Percentiles rank a stretch among this genome's conserved stretches.
Conservation (phyloP, 78 protist genomes). For the Isochrysis galbana region DNA sequence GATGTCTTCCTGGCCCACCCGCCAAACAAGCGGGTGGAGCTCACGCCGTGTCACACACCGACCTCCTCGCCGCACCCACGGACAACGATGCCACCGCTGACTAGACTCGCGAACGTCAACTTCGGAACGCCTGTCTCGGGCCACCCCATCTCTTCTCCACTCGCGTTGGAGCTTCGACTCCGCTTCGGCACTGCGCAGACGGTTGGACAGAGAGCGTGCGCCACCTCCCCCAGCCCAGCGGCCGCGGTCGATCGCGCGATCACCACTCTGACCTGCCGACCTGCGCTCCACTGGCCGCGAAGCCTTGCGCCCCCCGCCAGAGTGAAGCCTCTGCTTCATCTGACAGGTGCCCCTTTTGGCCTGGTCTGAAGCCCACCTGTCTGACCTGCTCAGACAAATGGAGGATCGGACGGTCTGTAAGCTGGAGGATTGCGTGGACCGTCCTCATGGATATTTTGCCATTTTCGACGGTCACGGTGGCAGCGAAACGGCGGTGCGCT, state of each 20-base stretch:
- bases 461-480: not conserved
- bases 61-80: not conserved
- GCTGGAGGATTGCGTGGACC: not conserved
- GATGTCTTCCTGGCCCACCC: not conserved
- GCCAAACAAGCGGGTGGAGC: not conserved
- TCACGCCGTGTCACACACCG: not conserved
- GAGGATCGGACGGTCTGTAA: not conserved
- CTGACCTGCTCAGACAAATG: not conserved
- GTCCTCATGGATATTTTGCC: not conserved
- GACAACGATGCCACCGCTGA: not conserved
- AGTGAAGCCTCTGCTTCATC: too few species aligned
- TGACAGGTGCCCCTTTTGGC: too few species aligned
- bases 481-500: not conserved
- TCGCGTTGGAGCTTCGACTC: not conserved
- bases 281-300: too few species aligned
- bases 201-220: not conserved
- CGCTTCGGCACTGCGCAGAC: not conserved
- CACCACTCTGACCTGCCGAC: too few species aligned
- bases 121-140: not conserved
- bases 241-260: too few species aligned
- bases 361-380: too few species aligned
- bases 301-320: too few species aligned
- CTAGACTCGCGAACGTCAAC: not conserved
- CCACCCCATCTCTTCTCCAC: not conserved
- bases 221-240: not conserved